phyloP scores from a whole-genome alignment of 352 stramenopile species.

The Phytophthora hybrid region DNA sequence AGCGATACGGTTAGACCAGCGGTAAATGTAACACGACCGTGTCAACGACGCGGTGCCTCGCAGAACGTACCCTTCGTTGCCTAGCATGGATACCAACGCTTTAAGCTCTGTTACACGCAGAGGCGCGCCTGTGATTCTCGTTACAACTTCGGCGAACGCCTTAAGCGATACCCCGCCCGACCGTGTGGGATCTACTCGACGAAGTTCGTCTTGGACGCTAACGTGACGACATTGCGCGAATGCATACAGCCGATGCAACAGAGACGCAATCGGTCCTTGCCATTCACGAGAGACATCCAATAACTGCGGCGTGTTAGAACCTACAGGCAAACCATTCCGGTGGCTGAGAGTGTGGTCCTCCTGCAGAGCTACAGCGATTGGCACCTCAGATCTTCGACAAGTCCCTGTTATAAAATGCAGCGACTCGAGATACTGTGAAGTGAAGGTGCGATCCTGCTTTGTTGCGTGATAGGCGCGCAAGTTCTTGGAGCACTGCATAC shows the following conservation, averaged over 20 bases:
- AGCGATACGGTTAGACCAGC: not conserved
- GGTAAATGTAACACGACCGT: not conserved
- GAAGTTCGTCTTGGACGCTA: conserved; percentile 38
- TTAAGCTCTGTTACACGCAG: conserved; percentile 29
- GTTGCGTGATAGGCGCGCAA: conserved; percentile 42
- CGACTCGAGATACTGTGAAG: conserved; percentile 53
- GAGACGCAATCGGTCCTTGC: conserved; percentile 47
- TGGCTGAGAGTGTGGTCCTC: conserved; percentile 39
- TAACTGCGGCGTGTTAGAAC: conserved; percentile 29
- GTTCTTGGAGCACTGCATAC: conserved; percentile 46
- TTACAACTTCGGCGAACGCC: conserved; percentile 25
- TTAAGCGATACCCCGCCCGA: conserved; percentile 30
- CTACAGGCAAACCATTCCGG: conserved; percentile 26
- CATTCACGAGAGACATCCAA: conserved; percentile 47
- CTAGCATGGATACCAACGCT: conserved; percentile 36
- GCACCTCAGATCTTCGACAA: not conserved
- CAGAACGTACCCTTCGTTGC: conserved; percentile 34
- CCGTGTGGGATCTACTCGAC: conserved; percentile 23
- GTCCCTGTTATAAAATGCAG: conserved; percentile 31
- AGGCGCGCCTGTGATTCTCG: conserved; percentile 26
- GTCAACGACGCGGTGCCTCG: not conserved
- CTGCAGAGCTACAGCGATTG: conserved; percentile 2
- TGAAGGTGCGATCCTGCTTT: conserved; percentile 53
- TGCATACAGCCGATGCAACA: conserved; percentile 53
- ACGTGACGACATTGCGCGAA: conserved; percentile 29